Evolutionary conservation across 495 filamentous ascomycete species (phyloP).

Genomic region (Aspergillus asperescens): DNA sequence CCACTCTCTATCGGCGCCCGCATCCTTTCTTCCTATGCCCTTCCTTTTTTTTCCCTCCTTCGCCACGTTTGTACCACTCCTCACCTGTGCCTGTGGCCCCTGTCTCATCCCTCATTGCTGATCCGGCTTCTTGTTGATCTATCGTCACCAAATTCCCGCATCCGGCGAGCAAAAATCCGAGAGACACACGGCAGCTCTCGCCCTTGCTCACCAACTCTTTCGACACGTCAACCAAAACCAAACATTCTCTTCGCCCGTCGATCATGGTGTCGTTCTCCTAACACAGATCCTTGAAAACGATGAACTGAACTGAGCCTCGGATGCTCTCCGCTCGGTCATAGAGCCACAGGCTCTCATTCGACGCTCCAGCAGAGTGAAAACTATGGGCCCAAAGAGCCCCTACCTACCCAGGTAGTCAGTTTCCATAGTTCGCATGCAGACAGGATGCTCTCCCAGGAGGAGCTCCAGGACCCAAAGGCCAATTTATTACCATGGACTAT

Average conservation of each 20-base stretch:
- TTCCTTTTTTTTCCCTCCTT: not conserved
- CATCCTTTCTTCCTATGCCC: not conserved
- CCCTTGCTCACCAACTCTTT: no score
- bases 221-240: not conserved
- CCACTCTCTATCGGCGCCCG: no score
- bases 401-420: not conserved
- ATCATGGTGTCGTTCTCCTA: not conserved
- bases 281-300: not conserved
- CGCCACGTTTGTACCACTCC: not conserved
- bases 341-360: not conserved
- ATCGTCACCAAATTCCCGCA: not conserved
- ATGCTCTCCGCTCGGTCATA: not conserved
- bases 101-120: no score
- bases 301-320: not conserved
- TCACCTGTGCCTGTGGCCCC: no score
- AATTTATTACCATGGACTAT: not conserved
- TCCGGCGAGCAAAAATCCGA: constrained; percentile 5
- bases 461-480: not conserved
- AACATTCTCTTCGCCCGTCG: not conserved
- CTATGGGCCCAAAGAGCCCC: not conserved
- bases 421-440: no score
- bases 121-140: no score
- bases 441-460: not conserved
- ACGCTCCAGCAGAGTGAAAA: not conserved
- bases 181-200: no score